Evolutionary conservation across 2,329 filamentous ascomycete species (phyloP).

Genomic region (Rutstroemia sp.): DNA sequence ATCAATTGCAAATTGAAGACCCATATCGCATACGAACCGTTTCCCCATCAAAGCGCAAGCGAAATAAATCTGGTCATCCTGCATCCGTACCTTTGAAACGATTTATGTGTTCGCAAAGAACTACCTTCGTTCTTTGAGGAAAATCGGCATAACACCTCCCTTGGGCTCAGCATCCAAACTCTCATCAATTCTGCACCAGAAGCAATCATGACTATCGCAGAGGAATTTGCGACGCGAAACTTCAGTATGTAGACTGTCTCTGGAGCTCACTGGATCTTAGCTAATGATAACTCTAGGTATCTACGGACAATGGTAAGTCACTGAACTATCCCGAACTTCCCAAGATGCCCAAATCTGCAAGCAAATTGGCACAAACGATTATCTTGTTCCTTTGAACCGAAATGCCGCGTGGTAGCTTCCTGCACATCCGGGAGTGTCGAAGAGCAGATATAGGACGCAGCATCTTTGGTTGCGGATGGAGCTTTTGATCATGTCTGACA

Average conservation of each 20-base stretch:
- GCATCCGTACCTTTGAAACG: not conserved
- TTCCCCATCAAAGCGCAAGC: slow-evolving; percentile 3
- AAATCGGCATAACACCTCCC: too few relatives aligned
- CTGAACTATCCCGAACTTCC: slow-evolving; percentile 6
- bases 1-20: not conserved
- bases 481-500: slow-evolving; percentile 14
- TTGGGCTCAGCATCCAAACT: not conserved
- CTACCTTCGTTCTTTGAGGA: not conserved
- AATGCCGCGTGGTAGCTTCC: too few relatives aligned
- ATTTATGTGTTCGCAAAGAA: slow-evolving; percentile 9
- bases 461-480: not conserved
- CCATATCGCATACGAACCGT: not conserved
- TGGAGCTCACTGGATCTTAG: not conserved
- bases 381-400: not conserved
- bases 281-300: slow-evolving; percentile 45
- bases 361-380: not conserved
- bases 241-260: slow-evolving; percentile 52
- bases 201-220: slow-evolving; percentile 60
- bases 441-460: not conserved
- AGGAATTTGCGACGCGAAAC: slow-evolving; percentile 66
- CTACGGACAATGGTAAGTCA: slow-evolving; percentile 66
- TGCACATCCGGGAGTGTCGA: too few relatives aligned
- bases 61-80: not conserved
- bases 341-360: not conserved
- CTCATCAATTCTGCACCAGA: not conserved